A percentile compares a stretch with the other conserved stretches of the same genome.
Conservation (phyloP, 2,329 filamentous ascomycete genomes). For the Scytalidium sp. region DNA sequence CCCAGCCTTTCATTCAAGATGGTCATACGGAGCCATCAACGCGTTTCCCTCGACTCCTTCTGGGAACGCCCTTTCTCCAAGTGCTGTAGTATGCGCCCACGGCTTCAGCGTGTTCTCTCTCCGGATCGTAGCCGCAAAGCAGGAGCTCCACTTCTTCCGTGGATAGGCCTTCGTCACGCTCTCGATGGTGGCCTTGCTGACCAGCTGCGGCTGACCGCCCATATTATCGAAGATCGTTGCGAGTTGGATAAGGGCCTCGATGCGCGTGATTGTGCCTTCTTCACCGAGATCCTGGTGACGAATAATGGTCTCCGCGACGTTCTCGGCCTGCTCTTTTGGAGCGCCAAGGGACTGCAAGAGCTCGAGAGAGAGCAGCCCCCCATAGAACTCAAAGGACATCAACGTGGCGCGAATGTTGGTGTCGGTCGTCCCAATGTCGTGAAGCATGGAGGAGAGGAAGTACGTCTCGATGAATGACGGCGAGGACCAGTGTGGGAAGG, state of each 20-base stretch:
- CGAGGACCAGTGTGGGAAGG: slow-evolving; percentile 39
- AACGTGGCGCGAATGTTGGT: slow-evolving; percentile 54
- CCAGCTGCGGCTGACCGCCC: slow-evolving; percentile 50
- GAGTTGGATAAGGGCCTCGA: slow-evolving; percentile 63
- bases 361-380: slow-evolving; percentile 58
- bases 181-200: slow-evolving; percentile 54
- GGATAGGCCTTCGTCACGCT: slow-evolving; percentile 56
- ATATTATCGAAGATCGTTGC: slow-evolving; percentile 65
- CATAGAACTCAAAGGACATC: slow-evolving; percentile 71
- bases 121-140: slow-evolving; percentile 59
- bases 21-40: slow-evolving; percentile 53
- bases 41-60: slow-evolving; percentile 52
- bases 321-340: slow-evolving; percentile 58
- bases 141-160: slow-evolving; percentile 60
- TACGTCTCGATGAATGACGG: slow-evolving; percentile 48
- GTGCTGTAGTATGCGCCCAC: slow-evolving; percentile 70
- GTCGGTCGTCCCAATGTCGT: slow-evolving; percentile 69
- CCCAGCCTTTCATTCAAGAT: no score
- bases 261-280: slow-evolving; percentile 57
- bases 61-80: slow-evolving; percentile 54
- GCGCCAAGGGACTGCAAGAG: slow-evolving; percentile 46
- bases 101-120: slow-evolving; percentile 63
- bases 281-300: slow-evolving; percentile 67
- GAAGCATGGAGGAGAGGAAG: slow-evolving; percentile 64
- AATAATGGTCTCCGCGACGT: slow-evolving; percentile 68